These are phyloP conservation scores for Lumnitzera racemosa DNA, from an alignment of 345 rosid species.

Conservation along the genomic window DNA sequence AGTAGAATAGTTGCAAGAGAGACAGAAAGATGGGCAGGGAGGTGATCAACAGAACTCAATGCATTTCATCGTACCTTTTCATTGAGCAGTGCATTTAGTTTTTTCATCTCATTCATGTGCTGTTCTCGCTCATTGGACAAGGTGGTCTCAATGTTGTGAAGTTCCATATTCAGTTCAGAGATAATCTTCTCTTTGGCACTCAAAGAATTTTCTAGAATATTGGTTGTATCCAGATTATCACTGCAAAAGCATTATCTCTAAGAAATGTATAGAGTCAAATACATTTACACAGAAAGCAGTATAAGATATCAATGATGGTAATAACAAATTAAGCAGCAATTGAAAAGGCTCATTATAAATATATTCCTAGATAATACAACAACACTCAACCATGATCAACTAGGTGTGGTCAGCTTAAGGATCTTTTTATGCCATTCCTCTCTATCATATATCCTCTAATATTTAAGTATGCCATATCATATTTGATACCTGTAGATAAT, in stretches of 20 bases:
- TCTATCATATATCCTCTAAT: not conserved
- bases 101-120: constrained; percentile 73
- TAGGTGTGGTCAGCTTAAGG: no score
- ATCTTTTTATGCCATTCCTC: no score
- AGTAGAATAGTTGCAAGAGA: no score
- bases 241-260: constrained; percentile 25
- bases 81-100: constrained; percentile 52
- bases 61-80: constrained; percentile 51
- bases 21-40: no score
- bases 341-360: not conserved
- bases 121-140: constrained; percentile 74
- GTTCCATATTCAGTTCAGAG: constrained; percentile 87
- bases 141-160: constrained; percentile 75
- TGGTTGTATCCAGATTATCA: constrained; percentile 66
- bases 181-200: constrained; percentile 90
- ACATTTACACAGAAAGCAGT: not conserved
- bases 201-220: constrained; percentile 78
- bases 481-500: no score
- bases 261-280: not conserved
- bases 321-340: not conserved
- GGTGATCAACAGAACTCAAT: no score
- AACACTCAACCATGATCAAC: no score
- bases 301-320: not conserved
- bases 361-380: no score
- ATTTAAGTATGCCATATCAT: not conserved